Evolutionary conservation across 495 filamentous ascomycete genomes (phyloP).

Genomic region (Lasiosphaeris hirsuta): DNA sequence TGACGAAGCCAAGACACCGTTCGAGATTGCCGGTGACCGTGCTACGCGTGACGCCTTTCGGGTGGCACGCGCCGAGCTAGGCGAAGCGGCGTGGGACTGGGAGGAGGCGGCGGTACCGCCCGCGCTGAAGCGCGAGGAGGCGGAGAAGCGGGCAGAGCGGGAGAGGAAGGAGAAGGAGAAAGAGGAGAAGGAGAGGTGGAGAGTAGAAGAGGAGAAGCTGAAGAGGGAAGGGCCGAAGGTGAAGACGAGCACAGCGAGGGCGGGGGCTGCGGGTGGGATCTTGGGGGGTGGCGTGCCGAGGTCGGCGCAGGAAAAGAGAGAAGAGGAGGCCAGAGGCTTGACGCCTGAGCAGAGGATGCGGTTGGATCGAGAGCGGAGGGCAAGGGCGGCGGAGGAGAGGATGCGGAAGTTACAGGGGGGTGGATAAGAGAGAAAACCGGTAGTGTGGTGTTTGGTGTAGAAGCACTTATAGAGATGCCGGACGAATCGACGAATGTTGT

Average conservation of each 20-base stretch:
- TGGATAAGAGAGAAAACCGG: conserved; percentile 4
- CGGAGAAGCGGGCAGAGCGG: conserved; percentile 60
- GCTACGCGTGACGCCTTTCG: conserved; percentile 89
- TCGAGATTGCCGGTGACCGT: conserved; percentile 83
- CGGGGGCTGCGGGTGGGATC: conserved; percentile 29
- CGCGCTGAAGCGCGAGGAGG: conserved; percentile 63
- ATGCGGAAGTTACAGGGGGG: conserved; percentile 59
- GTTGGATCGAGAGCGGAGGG: conserved; percentile 77
- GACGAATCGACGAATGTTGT: not conserved
- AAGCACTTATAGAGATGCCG: not conserved
- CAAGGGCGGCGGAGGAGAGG: conserved; percentile 83
- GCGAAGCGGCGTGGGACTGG: conserved; percentile 80
- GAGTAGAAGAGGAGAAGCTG: conserved; percentile 60
- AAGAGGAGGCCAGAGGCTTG: conserved; percentile 79
- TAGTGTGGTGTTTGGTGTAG: not conserved
- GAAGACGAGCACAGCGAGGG: conserved; percentile 30
- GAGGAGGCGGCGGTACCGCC: conserved; percentile 65
- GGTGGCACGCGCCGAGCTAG: conserved; percentile 75
- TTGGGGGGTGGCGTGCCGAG: conserved; percentile 55
- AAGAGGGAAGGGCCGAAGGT: conserved; percentile 48
- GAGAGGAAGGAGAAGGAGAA: conserved; percentile 59
- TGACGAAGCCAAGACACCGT: conserved; percentile 69
- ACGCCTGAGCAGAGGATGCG: conserved; percentile 77
- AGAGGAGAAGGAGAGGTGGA: conserved; percentile 63
- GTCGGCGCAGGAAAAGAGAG: conserved; percentile 69